Evolutionary conservation across 768 basidiomycete genomes (phyloP).

Genomic region (Tylopilus felleus): DNA sequence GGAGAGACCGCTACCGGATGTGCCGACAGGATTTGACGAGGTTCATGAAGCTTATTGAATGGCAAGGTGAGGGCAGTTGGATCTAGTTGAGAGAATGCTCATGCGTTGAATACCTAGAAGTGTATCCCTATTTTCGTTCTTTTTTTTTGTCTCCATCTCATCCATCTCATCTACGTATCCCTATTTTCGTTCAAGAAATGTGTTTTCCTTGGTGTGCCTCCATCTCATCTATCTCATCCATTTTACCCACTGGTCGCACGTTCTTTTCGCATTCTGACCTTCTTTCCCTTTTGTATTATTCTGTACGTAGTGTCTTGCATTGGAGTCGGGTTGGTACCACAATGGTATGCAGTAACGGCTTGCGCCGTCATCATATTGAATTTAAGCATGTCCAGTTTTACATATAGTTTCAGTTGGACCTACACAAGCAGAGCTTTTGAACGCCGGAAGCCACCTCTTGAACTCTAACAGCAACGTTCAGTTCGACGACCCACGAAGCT

Average conservation of each 20-base stretch:
- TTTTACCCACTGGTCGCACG: not conserved
- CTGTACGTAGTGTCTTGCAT: not conserved
- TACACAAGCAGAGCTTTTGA: not conserved
- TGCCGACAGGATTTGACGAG: conserved; percentile 30
- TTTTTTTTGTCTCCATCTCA: not conserved
- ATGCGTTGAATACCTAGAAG: not conserved
- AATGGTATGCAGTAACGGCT: not conserved
- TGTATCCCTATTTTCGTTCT: conserved; percentile 13
- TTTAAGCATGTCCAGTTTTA: not conserved
- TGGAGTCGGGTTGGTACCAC: not conserved
- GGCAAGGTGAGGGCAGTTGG: conserved; percentile 3
- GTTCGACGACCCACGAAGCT: not conserved
- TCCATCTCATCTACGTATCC: not conserved
- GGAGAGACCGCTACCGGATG: conserved; percentile 24
- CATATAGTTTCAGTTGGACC: not conserved
- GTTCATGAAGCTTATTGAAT: conserved; percentile 13
- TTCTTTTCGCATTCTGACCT: conserved; percentile 5
- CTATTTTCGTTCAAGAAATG: conserved; percentile 12
- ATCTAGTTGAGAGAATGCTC: not conserved
- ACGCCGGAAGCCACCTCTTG: not conserved
- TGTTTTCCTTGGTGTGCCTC: not conserved
- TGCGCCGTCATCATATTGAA: not conserved
- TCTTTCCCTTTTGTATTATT: conserved; percentile 5
- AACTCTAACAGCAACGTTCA: conserved; percentile 5
- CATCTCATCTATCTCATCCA: not conserved